These are phyloP conservation scores for Fusarium coffeatum DNA, from an alignment of 2,329 filamentous ascomycete genomes.

Conservation along the genomic window DNA sequence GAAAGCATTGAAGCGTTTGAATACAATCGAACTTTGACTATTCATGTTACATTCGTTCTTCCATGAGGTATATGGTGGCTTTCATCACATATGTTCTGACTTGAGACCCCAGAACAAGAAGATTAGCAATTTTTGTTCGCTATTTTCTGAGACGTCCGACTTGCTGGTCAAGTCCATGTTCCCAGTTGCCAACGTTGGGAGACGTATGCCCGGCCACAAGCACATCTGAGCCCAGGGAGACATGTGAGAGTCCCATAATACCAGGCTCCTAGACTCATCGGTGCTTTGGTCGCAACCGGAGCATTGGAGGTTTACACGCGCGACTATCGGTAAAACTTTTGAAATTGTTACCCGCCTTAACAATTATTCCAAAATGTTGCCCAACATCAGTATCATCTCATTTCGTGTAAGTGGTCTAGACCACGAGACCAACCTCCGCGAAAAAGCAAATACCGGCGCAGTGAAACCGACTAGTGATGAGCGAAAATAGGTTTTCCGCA, in stretches of 20 bases:
- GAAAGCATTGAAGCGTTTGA: constrained; percentile 44
- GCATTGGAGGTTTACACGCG: constrained; percentile 25
- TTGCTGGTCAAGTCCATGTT: background rate
- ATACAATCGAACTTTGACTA: constrained; percentile 21
- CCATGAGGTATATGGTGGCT: background rate
- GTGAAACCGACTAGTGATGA: constrained; percentile 30
- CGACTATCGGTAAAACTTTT: constrained; percentile 25
- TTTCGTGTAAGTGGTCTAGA: constrained; percentile 15
- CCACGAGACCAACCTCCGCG: background rate
- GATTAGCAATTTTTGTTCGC: background rate
- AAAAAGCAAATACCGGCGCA: constrained; percentile 25
- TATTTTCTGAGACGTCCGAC: too few species aligned
- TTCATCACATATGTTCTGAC: background rate
- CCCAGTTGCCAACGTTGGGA: background rate
- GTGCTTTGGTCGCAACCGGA: background rate
- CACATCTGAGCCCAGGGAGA: background rate
- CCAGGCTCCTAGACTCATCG: background rate
- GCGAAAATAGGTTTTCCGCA: background rate
- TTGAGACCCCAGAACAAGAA: background rate
- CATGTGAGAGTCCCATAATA: background rate
- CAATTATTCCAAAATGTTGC: constrained; percentile 22
- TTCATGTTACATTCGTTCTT: background rate
- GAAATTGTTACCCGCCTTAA: constrained; percentile 36
- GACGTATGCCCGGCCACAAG: background rate
- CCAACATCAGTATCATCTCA: constrained; percentile 8